Evolutionary conservation across 192 early-diverging fungal species (phyloP).

Genomic region (Radiomyces spectabilis): DNA sequence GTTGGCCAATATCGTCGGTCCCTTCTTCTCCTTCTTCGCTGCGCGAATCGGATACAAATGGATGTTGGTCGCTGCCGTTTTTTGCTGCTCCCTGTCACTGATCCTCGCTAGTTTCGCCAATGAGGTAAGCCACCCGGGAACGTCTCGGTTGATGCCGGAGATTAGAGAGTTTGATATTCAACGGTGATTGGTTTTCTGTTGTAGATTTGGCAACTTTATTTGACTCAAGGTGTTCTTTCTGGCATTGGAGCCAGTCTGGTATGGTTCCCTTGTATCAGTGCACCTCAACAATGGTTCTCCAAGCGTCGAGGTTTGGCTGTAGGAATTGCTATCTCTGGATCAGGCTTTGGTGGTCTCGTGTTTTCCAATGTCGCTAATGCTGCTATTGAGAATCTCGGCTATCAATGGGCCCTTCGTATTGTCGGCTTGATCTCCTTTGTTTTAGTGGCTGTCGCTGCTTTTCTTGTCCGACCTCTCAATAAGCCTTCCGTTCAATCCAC

Average conservation of each 20-base stretch:
- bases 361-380: slow-evolving; percentile 32
- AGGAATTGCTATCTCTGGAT: slow-evolving; percentile 43
- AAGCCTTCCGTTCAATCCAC: background rate
- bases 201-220: slow-evolving; percentile 29
- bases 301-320: slow-evolving; percentile 40
- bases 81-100: background rate
- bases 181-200: background rate
- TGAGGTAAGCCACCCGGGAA: background rate
- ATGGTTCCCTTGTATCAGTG: slow-evolving; percentile 37
- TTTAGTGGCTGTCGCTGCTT: slow-evolving; percentile 33
- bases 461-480: slow-evolving; percentile 20
- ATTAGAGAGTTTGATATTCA: too few species aligned
- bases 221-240: slow-evolving; percentile 40
- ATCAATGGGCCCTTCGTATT: slow-evolving; percentile 48
- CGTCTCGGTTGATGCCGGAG: too few species aligned
- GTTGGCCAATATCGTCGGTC: background rate
- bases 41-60: background rate
- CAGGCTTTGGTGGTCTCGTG: slow-evolving; percentile 24
- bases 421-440: slow-evolving; percentile 36
- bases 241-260: slow-evolving; percentile 43
- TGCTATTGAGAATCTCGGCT: slow-evolving; percentile 33
- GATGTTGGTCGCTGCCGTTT: background rate
- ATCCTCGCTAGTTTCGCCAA: background rate
- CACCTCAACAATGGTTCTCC: slow-evolving; percentile 38
- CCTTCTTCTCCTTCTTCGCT: background rate